Evolutionary conservation across 805 yeast species (phyloP), one percentile per base, ranked within the genome.

Genomic region (Pichia kluyveri): DNA sequence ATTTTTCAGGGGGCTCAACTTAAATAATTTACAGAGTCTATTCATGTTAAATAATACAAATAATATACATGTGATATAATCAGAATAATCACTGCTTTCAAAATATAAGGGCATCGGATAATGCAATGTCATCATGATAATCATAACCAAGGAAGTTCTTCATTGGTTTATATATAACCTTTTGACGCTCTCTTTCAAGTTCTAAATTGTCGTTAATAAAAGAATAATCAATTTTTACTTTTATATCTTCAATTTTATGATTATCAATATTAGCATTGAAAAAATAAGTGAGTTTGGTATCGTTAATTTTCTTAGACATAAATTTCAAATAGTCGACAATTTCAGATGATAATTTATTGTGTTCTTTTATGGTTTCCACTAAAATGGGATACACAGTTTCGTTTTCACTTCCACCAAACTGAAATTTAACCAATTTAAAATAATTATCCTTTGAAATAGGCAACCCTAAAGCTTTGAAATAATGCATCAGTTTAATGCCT

Each of bases 391-490:
- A 57, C 2, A 63, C 14, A 7, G 61, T 56, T 34, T 56, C 61
- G 40, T 55, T 56, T 38, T 60, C 65, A 12, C 40, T 44, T 3
- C 68, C 68, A 30, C 38, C 46, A 6, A 54, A 44, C 43, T 62
- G 62, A 8, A 54, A 45, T 30, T 38, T 49, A 49, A 61, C 17
- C 12, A 62, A 34, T 26, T 51, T 42, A 11, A 44, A 39, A 31
- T 54, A 54, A 38, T 59, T 57, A 6, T 45, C 40, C 10, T 47
- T 41, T 1, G 53, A 38, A 12, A 60, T 49, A 5, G 34, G n/a
- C 0, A 57, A 27, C 3, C 43, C 40, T 7, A 43, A 37, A 14
- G 43, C 12, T 9, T 42, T 40, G 12, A 58, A 56, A 14, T 44
- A 31, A 5, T 47, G 38, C 5, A 48, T 26, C 7, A 62, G 12